phyloP scores from a whole-genome alignment of 306 rosid genomes.

The Begonia loranthoides region DNA sequence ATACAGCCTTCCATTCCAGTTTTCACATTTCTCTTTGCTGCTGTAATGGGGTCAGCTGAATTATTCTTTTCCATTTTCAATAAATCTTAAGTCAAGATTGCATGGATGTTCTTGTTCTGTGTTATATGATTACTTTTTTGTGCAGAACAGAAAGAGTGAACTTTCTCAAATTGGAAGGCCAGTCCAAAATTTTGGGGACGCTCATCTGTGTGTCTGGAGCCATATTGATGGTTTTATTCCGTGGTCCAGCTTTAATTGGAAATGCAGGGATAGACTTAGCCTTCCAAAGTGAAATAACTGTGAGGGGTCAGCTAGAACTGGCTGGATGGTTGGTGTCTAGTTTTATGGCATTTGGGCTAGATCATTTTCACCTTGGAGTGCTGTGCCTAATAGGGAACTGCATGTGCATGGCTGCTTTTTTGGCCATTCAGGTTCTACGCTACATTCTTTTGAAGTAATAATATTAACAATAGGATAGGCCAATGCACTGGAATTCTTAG shows the following conservation, averaged over 20 bases:
- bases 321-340: slow-evolving; percentile 52
- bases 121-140: slow-evolving; percentile 20
- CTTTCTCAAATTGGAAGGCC: slow-evolving; percentile 57
- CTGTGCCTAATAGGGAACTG: slow-evolving; percentile 85
- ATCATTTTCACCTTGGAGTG: slow-evolving; percentile 72
- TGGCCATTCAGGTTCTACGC: slow-evolving; percentile 65
- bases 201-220: slow-evolving; percentile 80
- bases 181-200: slow-evolving; percentile 78
- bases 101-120: slow-evolving; percentile 13
- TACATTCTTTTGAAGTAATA: not conserved
- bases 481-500: too few species aligned
- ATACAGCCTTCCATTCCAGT: slow-evolving; percentile 90
- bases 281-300: slow-evolving; percentile 44
- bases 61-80: not conserved
- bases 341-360: slow-evolving; percentile 42
- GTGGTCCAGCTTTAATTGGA: slow-evolving; percentile 65
- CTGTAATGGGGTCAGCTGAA: slow-evolving; percentile 75
- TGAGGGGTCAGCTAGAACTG: slow-evolving; percentile 80
- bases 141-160: slow-evolving; percentile 96
- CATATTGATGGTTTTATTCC: slow-evolving; percentile 62
- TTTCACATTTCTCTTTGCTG: slow-evolving; percentile 67
- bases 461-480: not conserved
- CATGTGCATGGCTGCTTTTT: slow-evolving; percentile 86
- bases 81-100: not conserved
- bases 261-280: slow-evolving; percentile 18